Conservation (phyloP, 805 yeast species). For the Saturnispora ahearnii region DNA sequence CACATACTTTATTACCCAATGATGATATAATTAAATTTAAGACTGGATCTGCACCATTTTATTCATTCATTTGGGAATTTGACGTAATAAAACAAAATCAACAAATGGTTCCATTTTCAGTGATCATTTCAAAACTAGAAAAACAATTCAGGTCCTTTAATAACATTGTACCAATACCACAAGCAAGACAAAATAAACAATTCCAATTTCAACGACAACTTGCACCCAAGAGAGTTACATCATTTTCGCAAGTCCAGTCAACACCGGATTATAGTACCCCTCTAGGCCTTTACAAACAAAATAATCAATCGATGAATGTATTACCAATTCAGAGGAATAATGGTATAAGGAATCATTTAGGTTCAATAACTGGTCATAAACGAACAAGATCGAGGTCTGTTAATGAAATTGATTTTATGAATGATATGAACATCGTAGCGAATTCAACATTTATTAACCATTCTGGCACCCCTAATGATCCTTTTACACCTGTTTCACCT, state of each 20-base stretch:
- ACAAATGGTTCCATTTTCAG: slow-evolving; percentile 21
- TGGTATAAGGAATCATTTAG: background rate
- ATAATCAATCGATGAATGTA: background rate
- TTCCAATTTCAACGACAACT: slow-evolving; percentile 1
- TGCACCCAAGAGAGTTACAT: background rate
- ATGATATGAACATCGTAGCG: background rate
- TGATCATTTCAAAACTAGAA: slow-evolving; percentile 13
- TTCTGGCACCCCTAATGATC: slow-evolving; percentile 2
- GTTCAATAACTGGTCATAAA: slow-evolving; percentile 22
- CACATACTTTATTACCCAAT: slow-evolving; percentile 24
- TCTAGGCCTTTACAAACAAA: slow-evolving; percentile 2
- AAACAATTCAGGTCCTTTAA: background rate
- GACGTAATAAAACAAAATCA: slow-evolving; percentile 11
- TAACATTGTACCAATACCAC: background rate
- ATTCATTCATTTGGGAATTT: slow-evolving; percentile 28
- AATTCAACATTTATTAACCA: slow-evolving; percentile 2
- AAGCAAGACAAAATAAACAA: slow-evolving; percentile 1
- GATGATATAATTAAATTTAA: slow-evolving; percentile 20
- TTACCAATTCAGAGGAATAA: slow-evolving; percentile 1
- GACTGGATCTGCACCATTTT: slow-evolving; percentile 17
- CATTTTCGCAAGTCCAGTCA: background rate
- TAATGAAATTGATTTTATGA: slow-evolving; percentile 22
- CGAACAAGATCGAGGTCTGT: slow-evolving; percentile 30
- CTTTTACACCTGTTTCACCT: slow-evolving; percentile 8
- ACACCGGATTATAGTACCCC: background rate